Evolutionary conservation across 768 basidiomycete species (phyloP).

Genomic region (Phaffia tasmanica): DNA sequence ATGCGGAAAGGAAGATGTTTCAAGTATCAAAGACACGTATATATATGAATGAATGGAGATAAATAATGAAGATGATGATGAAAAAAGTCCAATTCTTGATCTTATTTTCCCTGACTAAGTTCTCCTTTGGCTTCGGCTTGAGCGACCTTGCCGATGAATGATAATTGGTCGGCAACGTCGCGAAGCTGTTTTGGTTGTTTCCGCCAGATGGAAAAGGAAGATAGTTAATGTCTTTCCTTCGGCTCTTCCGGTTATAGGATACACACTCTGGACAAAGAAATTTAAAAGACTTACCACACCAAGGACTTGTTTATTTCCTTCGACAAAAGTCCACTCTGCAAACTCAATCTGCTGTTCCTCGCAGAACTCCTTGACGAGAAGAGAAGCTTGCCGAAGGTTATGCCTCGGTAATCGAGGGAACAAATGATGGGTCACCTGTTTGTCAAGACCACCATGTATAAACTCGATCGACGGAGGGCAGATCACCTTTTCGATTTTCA

Average conservation of each 20-base stretch:
- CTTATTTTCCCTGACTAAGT: constrained; percentile 16
- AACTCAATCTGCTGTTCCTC: constrained; percentile 63
- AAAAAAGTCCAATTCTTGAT: neutral
- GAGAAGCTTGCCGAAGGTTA: constrained; percentile 71
- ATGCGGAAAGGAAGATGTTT: no score
- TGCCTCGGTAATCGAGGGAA: constrained; percentile 93
- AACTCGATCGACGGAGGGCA: constrained; percentile 74
- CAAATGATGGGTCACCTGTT: constrained; percentile 94
- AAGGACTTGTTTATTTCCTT: constrained; percentile 74
- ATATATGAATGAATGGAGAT: no score
- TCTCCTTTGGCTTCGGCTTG: constrained; percentile 49
- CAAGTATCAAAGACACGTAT: no score
- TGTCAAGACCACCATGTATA: constrained; percentile 91
- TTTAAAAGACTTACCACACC: constrained; percentile 43
- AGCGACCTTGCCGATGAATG: constrained; percentile 70
- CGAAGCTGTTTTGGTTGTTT: constrained; percentile 40
- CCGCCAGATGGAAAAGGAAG: neutral
- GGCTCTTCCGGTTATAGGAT: no score
- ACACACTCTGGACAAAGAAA: neutral
- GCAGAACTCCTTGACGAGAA: constrained; percentile 77
- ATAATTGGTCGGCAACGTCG: constrained; percentile 77
- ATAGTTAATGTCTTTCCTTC: no score
- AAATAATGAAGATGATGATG: no score
- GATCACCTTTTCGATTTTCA: constrained; percentile 42
- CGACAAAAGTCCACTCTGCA: constrained; percentile 78